A percentile compares a stretch with the other conserved stretches of the same genome.
Conservation (phyloP, 148 eudicot genomes). For the Diospyros lotus region DNA sequence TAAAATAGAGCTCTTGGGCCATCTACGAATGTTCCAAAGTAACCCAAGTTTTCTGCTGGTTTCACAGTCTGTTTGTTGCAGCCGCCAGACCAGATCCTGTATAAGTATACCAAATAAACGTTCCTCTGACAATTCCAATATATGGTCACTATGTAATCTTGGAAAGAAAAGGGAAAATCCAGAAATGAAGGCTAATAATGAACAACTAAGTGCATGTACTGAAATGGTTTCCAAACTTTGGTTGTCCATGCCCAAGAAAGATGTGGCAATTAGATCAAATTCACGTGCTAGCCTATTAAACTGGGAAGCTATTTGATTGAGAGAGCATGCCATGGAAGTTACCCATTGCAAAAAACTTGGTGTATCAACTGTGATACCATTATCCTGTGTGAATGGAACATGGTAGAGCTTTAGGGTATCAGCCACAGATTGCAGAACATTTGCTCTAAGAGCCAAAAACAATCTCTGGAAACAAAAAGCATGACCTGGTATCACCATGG, state of each 20-base stretch:
- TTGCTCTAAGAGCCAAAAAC: constrained; percentile 61
- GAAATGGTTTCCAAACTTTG: constrained; percentile 49
- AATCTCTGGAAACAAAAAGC: constrained; percentile 62
- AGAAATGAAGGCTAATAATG: constrained; percentile 61
- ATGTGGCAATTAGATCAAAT: constrained; percentile 55
- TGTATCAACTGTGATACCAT: constrained; percentile 5
- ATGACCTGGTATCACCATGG: constrained; percentile 27
- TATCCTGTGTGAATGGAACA: constrained; percentile 17
- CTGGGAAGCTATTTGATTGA: constrained; percentile 39
- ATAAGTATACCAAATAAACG: constrained; percentile 37
- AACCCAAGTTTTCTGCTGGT: constrained; percentile 42
- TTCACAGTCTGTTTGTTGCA: constrained; percentile 45
- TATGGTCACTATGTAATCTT: constrained; percentile 16
- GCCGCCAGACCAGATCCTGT: constrained; percentile 48
- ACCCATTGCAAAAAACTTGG: constrained; percentile 11
- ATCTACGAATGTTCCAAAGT: constrained; percentile 35
- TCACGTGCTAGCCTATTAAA: constrained; percentile 51
- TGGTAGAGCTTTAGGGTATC: constrained; percentile 43
- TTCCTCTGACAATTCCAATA: constrained; percentile 25
- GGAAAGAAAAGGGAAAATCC: constrained; percentile 41
- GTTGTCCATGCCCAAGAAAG: constrained; percentile 59
- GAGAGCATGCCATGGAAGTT: constrained; percentile 21
- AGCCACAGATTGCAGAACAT: constrained; percentile 38
- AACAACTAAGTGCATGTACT: constrained; percentile 54
- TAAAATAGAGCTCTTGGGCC: constrained; percentile 26